Conservation (phyloP, 2,329 filamentous ascomycete species). For the Fusarium sp. region DNA sequence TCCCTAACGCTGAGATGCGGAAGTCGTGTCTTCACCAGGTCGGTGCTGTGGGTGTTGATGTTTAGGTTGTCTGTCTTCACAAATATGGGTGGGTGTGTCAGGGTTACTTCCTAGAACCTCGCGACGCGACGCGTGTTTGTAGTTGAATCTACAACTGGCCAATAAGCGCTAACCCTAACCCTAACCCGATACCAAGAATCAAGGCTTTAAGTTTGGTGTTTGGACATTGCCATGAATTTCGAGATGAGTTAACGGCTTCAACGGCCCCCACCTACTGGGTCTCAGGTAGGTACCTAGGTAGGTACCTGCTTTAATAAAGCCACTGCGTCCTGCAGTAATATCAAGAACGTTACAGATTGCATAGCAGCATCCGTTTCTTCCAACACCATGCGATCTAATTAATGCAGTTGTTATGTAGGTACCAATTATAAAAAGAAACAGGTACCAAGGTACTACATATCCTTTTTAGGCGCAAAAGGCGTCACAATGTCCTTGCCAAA, state of each 20-base stretch:
- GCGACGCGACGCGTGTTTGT: not conserved
- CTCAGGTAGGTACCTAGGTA: not conserved
- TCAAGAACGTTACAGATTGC: not conserved
- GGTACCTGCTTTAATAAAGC: not conserved
- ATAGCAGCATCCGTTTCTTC: not conserved
- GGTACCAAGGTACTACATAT: slow-evolving; percentile 19
- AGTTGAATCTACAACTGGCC: slow-evolving; percentile 7
- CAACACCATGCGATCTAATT: not conserved
- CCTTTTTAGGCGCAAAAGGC: slow-evolving; percentile 43
- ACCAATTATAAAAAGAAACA: not conserved
- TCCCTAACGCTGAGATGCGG: slow-evolving; percentile 9
- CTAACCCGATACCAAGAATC: slow-evolving; percentile 34
- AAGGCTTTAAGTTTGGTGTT: slow-evolving; percentile 8
- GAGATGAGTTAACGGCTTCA: not conserved
- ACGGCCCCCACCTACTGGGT: not conserved
- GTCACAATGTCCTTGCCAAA: slow-evolving; percentile 63
- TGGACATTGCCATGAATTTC: not conserved
- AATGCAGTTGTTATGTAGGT: not conserved
- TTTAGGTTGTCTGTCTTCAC: not conserved
- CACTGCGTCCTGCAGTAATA: not conserved
- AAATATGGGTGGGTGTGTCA: not conserved
- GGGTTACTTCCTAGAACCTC: not conserved
- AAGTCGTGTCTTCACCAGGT: slow-evolving; percentile 5
- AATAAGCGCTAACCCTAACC: slow-evolving; percentile 21
- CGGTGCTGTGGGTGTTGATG: slow-evolving; percentile 35